These are phyloP conservation scores for Dendrostoma leiphaemia DNA, from an alignment of 2,329 filamentous ascomycete species.

Conservation along the genomic window DNA sequence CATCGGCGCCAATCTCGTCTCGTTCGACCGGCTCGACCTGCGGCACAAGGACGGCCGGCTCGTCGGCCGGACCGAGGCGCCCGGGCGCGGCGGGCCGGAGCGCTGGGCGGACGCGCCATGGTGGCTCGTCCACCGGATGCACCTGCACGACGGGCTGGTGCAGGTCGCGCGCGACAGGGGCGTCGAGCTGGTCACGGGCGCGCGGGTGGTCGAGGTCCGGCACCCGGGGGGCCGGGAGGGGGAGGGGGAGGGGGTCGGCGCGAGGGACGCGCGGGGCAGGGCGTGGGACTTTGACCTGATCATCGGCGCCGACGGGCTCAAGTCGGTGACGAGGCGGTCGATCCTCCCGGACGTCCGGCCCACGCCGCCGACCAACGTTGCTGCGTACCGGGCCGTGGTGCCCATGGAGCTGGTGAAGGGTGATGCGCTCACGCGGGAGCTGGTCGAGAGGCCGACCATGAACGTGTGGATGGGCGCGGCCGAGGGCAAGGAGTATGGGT, in stretches of 20 bases:
- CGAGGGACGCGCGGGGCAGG: not conserved
- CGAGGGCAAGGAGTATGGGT: conserved; percentile 24
- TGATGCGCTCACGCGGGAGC: conserved; percentile 37
- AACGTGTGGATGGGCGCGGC: conserved; percentile 41
- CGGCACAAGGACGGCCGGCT: conserved; percentile 36
- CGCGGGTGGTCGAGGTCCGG: conserved; percentile 32
- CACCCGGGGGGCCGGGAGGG: conserved; percentile 23
- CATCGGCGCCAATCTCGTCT: conserved; percentile 39
- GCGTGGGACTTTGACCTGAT: conserved; percentile 32
- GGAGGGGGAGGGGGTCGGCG: conserved; percentile 2
- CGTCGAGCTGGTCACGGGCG: conserved; percentile 34
- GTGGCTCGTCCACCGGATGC: conserved; percentile 46
- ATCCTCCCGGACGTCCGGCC: conserved; percentile 41
- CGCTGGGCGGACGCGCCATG: conserved; percentile 28
- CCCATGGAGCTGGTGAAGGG: conserved; percentile 39
- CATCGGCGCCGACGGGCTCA: conserved; percentile 41
- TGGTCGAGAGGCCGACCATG: conserved; percentile 38
- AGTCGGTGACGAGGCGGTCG: conserved; percentile 34
- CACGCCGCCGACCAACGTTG: conserved; percentile 36
- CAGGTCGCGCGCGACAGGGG: conserved; percentile 37
- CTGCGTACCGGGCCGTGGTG: conserved; percentile 44
- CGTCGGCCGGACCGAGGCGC: conserved; percentile 33
- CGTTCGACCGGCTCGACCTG: conserved; percentile 37
- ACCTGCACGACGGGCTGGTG: conserved; percentile 43
- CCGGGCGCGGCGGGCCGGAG: conserved; percentile 22